These are phyloP conservation scores for Lactarius vividus DNA, from an alignment of 768 basidiomycete genomes.

Conservation along the genomic window DNA sequence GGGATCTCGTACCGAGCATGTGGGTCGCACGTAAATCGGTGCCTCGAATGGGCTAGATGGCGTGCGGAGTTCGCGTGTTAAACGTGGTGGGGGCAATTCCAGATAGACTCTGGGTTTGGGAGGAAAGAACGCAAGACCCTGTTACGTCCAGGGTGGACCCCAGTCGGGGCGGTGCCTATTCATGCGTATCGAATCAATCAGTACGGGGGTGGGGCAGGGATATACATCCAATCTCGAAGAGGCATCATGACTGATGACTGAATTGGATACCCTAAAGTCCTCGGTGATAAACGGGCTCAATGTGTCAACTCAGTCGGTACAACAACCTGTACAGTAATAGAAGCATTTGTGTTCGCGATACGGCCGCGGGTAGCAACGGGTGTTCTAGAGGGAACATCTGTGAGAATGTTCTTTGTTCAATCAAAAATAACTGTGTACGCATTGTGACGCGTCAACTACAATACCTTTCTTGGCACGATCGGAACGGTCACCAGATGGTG, in stretches of 20 bases:
- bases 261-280: background rate
- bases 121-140: no score
- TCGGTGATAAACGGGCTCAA: background rate
- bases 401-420: constrained; percentile 3
- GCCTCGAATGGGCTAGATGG: background rate
- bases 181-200: background rate
- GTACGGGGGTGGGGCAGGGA: background rate
- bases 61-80: background rate
- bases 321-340: constrained; percentile 1
- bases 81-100: no score
- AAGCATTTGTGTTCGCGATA: background rate
- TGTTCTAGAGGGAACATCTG: background rate
- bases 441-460: background rate
- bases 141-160: no score
- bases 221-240: background rate
- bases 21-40: background rate
- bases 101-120: no score
- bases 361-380: background rate
- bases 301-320: background rate
- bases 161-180: background rate
- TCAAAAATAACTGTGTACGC: background rate
- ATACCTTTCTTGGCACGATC: background rate
- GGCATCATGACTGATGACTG: background rate
- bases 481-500: background rate
- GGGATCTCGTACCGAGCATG: background rate